A percentile compares a stretch with the other conserved stretches of the same genome.
These are phyloP conservation scores for Cadophora malorum DNA, from an alignment of 2,329 filamentous ascomycete species.

Conservation along the genomic window DNA sequence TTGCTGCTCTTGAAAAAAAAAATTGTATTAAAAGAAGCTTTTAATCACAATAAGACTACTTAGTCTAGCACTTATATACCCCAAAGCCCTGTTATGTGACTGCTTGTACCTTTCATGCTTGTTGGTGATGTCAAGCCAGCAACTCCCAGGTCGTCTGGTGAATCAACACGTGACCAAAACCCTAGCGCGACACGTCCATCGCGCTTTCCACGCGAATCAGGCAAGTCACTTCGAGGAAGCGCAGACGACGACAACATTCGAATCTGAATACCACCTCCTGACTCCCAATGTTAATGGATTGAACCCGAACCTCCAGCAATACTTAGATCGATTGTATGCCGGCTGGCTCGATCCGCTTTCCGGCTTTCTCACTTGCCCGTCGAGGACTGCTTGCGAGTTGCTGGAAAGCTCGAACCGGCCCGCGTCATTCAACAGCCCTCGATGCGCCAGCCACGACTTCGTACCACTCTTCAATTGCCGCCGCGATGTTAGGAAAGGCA, in stretches of 20 bases:
- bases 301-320: constrained; percentile 28
- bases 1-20: too few relatives aligned
- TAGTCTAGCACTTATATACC: too few relatives aligned
- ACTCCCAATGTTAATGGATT: constrained; percentile 30
- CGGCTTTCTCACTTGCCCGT: constrained; percentile 39
- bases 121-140: too few relatives aligned
- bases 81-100: too few relatives aligned
- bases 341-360: constrained; percentile 37
- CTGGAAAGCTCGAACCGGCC: constrained; percentile 38
- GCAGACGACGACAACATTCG: constrained; percentile 9
- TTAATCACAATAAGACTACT: too few relatives aligned
- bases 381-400: constrained; percentile 40
- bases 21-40: too few relatives aligned
- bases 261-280: background rate
- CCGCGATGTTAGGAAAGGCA: constrained; percentile 46
- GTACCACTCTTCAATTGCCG: constrained; percentile 43
- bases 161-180: constrained; percentile 9
- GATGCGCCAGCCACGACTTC: constrained; percentile 34
- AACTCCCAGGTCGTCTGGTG: too few relatives aligned
- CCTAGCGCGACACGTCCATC: constrained; percentile 20
- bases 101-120: too few relatives aligned
- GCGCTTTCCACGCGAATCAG: constrained; percentile 22
- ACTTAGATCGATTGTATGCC: constrained; percentile 43
- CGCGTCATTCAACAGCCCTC: constrained; percentile 27
- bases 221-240: constrained; percentile 11